Evolutionary conservation across 2,329 filamentous ascomycete genomes (phyloP), one percentile per base, ranked within the genome.

Genomic region (Parafenestella ontariensis): DNA sequence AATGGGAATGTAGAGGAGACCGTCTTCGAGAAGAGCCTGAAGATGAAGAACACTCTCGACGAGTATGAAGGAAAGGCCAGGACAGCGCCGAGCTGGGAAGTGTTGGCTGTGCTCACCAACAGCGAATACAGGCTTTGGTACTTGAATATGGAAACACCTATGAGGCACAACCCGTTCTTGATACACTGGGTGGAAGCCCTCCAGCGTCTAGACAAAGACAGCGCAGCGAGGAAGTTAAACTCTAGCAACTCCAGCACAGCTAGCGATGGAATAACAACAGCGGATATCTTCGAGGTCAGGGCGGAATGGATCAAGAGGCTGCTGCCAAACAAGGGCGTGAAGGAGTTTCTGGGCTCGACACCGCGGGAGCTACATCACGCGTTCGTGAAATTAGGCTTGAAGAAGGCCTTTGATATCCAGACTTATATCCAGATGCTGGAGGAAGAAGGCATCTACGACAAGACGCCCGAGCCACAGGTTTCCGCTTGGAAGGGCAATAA

Each of bases 161-260:
- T 77, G 6, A 58, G 65, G 26, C 53, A 68, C 40, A 77, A 78
- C 36, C 76, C 76, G 1, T 77, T 76, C 54, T 63, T 78, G 18
- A 66, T 69, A 4, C 74, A 78, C 45, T 78, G 76, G 76, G 70
- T 78, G 36, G 73, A 77, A 57, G 65, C 70, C 1, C 49, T 76
- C 4, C 62, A 68, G 49, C 50, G 62, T 5, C 56, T 68, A 3
- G 54, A 61, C 1, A 36, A 20, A 21, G 39, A 47, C 5, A 26
- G 31, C 20, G 20, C 23, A 6, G 17, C 20, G 18, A 26, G 9
- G 8, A n/a, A 21, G 36, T 23, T 26, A 15, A 33, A 42, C 8
- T 28, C 31, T 15, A 18, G 24, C 26, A 18, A 10, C 13, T 42
- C 36, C 13, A 17, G 20, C 13, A 40, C 8, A 29, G 43, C 43